These are phyloP conservation scores for Simplicillium sp. DNA, from an alignment of 2,329 filamentous ascomycete species.

Conservation along the genomic window DNA sequence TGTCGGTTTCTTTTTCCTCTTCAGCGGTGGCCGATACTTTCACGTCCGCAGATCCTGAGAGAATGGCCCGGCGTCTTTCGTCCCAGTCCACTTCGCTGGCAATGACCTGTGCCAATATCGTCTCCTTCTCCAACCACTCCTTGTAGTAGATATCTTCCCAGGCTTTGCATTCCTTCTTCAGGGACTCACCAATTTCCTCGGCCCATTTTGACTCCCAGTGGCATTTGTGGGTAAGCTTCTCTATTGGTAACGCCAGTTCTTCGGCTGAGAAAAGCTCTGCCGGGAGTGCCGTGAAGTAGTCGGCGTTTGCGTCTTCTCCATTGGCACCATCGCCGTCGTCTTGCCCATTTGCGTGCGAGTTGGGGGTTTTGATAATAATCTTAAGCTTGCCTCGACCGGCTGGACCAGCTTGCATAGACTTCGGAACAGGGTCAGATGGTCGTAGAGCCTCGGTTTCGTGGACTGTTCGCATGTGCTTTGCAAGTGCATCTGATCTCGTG, in stretches of 20 bases:
- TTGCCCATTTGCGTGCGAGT: slow-evolving; percentile 47
- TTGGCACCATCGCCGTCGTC: slow-evolving; percentile 43
- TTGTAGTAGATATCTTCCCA: slow-evolving; percentile 58
- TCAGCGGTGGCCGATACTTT: slow-evolving; percentile 23
- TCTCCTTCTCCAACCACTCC: slow-evolving; percentile 74
- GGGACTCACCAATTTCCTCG: slow-evolving; percentile 52
- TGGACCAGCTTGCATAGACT: slow-evolving; percentile 48
- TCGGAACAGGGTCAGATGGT: slow-evolving; percentile 66
- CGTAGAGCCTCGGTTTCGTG: slow-evolving; percentile 92
- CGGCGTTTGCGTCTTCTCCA: slow-evolving; percentile 46
- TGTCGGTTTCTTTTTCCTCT: slow-evolving; percentile 12
- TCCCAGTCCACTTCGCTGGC: slow-evolving; percentile 58
- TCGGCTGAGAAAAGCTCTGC: slow-evolving; percentile 53
- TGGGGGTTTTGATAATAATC: slow-evolving; percentile 53
- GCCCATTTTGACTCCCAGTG: slow-evolving; percentile 65
- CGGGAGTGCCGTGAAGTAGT: slow-evolving; percentile 46
- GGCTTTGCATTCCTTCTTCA: slow-evolving; percentile 55
- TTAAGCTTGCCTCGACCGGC: slow-evolving; percentile 45
- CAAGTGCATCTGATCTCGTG: slow-evolving; percentile 87
- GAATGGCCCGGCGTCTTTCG: slow-evolving; percentile 44
- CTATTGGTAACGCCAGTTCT: slow-evolving; percentile 52
- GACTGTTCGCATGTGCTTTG: slow-evolving; percentile 97
- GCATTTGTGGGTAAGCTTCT: slow-evolving; percentile 58
- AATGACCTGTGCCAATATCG: slow-evolving; percentile 65
- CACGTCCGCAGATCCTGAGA: slow-evolving; percentile 37